Percentiles rank a stretch among this genome's conserved stretches.
Evolutionary conservation across 192 early-diverging fungal species (phyloP).

Genomic region (Entomortierella lignicola): DNA sequence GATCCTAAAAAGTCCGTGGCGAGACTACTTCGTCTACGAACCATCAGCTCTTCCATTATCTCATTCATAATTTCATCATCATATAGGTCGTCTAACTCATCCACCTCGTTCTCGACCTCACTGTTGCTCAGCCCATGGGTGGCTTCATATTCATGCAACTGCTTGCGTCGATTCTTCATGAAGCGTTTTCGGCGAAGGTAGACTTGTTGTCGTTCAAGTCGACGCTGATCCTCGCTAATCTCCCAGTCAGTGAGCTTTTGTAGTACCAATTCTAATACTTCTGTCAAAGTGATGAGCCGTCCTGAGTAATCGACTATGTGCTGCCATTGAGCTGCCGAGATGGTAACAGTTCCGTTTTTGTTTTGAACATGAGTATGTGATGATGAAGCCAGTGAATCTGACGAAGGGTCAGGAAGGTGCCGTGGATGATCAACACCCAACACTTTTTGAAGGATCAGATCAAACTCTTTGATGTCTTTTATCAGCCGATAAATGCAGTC

Average conservation of each 20-base stretch:
- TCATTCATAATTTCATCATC: conserved; percentile 30
- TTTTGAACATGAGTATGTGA: background rate
- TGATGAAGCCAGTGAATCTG: too few relatives aligned
- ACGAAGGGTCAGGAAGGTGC: background rate
- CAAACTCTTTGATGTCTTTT: conserved; percentile 13
- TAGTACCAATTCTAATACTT: conserved; percentile 8
- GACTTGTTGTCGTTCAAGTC: background rate
- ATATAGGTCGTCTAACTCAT: conserved; percentile 28
- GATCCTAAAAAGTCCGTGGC: conserved; percentile 5
- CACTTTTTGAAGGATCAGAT: conserved; percentile 24
- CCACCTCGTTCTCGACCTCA: conserved; percentile 17
- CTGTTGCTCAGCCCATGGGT: background rate
- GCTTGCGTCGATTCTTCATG: conserved; percentile 5
- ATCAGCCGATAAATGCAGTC: conserved; percentile 24
- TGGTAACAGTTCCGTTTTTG: background rate
- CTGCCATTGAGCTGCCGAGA: conserved; percentile 16
- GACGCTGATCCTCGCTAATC: background rate
- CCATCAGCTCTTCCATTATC: conserved; percentile 18
- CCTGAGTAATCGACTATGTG: conserved; percentile 19
- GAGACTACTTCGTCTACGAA: conserved; percentile 6
- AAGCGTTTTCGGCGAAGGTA: conserved; percentile 1
- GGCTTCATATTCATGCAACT: background rate
- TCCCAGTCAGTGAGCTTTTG: conserved; percentile 24
- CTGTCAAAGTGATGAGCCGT: conserved; percentile 18
- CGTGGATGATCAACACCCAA: conserved; percentile 1